phyloP scores from a whole-genome alignment of 2,329 filamentous ascomycete species.

The Dactylellina drechsleri region DNA sequence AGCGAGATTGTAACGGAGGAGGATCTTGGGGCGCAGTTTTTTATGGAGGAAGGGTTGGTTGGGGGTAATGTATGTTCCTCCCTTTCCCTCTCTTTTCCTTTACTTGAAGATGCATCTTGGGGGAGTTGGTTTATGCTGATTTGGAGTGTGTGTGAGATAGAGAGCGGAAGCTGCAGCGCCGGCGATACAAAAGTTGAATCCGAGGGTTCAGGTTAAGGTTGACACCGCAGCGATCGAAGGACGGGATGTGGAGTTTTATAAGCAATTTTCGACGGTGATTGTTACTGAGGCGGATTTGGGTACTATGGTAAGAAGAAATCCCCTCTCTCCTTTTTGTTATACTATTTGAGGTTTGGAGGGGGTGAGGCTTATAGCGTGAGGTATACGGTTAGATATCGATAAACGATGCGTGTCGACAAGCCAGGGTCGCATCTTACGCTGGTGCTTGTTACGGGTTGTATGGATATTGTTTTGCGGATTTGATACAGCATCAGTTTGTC shows the following conservation, averaged over 20 bases:
- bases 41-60: conserved; percentile 76
- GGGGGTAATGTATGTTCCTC: conserved; percentile 73
- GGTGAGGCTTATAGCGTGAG: background rate
- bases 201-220: conserved; percentile 79
- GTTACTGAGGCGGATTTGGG: conserved; percentile 85
- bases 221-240: conserved; percentile 74
- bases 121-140: background rate
- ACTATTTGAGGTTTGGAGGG: background rate
- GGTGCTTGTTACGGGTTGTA: conserved; percentile 88
- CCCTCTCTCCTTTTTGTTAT: background rate
- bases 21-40: conserved; percentile 85
- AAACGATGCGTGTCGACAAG: conserved; percentile 85
- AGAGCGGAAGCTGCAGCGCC: conserved; percentile 81
- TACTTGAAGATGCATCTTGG: too few species aligned
- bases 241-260: conserved; percentile 79
- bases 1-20: conserved; percentile 77
- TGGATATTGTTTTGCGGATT: conserved; percentile 92
- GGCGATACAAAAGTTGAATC: conserved; percentile 87
- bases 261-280: conserved; percentile 83
- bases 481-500: conserved; percentile 88
- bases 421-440: conserved; percentile 85
- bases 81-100: background rate
- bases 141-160: conserved; percentile 60
- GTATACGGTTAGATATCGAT: conserved; percentile 65
- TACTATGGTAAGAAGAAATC: conserved; percentile 65